A percentile compares a stretch with the other conserved stretches of the same genome.
Conservation (phyloP, 305 asterid genomes). For the Fraxinus baroniana region DNA sequence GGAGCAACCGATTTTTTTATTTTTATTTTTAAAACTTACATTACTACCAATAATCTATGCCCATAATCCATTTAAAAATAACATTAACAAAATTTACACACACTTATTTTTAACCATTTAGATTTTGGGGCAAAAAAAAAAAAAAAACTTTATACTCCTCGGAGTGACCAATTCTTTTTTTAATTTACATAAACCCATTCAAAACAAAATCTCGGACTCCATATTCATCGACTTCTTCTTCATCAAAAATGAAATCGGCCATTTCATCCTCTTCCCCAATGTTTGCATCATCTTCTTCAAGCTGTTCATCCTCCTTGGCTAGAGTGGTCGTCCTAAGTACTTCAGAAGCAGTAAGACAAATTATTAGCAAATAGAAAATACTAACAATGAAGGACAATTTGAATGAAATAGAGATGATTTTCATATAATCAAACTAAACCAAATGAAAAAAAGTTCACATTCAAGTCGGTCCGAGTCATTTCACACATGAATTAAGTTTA, state of each 20-base stretch:
- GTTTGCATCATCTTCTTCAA: slow-evolving; percentile 76
- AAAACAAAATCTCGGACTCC: too few species aligned
- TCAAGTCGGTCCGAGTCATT: background rate
- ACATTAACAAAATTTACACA: too few species aligned
- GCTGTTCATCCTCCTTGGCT: slow-evolving; percentile 44
- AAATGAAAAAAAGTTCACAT: background rate
- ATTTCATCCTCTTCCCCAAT: slow-evolving; percentile 86
- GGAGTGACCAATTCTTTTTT: too few species aligned
- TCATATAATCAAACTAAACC: background rate
- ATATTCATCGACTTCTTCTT: too few species aligned
- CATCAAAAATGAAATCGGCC: slow-evolving; percentile 46
- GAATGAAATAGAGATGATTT: background rate
- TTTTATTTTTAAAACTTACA: too few species aligned
- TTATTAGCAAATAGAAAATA: slow-evolving; percentile 9
- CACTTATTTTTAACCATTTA: too few species aligned
- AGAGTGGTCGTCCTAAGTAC: slow-evolving; percentile 63
- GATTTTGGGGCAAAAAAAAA: too few species aligned
- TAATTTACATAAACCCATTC: slow-evolving; percentile 18
- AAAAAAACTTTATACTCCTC: too few species aligned
- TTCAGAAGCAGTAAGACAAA: slow-evolving; percentile 15
- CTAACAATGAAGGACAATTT: slow-evolving; percentile 13
- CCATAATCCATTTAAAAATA: too few species aligned
- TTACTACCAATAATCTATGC: too few species aligned
- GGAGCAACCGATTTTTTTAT: too few species aligned
- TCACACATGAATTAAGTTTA: too few species aligned